Conservation (phyloP, 192 early-diverging fungal genomes). For the Coemansia sp. region DNA sequence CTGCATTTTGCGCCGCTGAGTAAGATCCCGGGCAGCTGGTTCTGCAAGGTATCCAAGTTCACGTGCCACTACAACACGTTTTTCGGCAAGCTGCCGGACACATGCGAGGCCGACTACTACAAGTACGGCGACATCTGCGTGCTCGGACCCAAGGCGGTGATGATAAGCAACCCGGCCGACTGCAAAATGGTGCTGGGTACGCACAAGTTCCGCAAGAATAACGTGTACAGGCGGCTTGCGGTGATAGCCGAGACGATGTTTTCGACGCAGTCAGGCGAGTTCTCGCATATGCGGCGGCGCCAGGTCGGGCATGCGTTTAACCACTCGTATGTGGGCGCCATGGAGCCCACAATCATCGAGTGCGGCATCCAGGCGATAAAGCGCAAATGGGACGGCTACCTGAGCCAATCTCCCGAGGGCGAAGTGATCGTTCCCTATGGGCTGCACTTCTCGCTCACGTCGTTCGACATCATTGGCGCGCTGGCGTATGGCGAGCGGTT, state of each 20-base stretch:
- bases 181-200: constrained; percentile 16
- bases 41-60: constrained; percentile 9
- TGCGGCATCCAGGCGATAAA: constrained; percentile 9
- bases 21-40: constrained; percentile 16
- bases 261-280: constrained; percentile 16
- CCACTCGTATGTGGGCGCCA: constrained; percentile 1
- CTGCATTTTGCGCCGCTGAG: constrained; percentile 25
- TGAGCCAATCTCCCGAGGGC: background rate
- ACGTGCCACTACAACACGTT: constrained; percentile 7
- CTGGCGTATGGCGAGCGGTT: constrained; percentile 30
- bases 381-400: constrained; percentile 12
- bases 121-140: constrained; percentile 37
- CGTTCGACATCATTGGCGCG: constrained; percentile 26
- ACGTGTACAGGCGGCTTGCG: constrained; percentile 20
- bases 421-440: constrained; percentile 13
- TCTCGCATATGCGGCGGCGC: constrained; percentile 13
- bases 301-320: constrained; percentile 19
- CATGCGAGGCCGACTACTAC: constrained; percentile 19
- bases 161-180: constrained; percentile 21
- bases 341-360: constrained; percentile 30
- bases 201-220: constrained; percentile 23
- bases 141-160: constrained; percentile 20
- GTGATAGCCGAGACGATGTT: constrained; percentile 15
- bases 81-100: constrained; percentile 14
- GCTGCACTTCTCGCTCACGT: constrained; percentile 11